Evolutionary conservation across 345 rosid species (phyloP), one percentile per base, ranked within the genome.

Genomic region (Eucalyptus albens): DNA sequence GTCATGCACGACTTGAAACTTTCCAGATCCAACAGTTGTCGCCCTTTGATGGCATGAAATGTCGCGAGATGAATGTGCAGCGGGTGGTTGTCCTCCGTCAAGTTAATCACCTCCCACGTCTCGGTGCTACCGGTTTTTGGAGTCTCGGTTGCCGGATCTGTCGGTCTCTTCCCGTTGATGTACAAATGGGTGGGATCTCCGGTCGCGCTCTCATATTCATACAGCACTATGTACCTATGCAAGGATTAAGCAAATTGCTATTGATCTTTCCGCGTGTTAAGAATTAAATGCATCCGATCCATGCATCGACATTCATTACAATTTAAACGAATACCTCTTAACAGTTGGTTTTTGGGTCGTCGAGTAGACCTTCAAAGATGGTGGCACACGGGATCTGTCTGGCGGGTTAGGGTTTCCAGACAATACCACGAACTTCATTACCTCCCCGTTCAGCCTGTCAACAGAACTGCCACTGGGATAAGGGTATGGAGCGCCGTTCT

Each of bases 1-100:
- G 80, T 88, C 91, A 90, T 88, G 88, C 91, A 90, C 33, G n/a
- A 50, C 40, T 37, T 90, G 80, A 88, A 90, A 16, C 40, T 44
- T 15, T 9, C 77, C 62, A 86, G 56, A 42, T 88, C 88, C 31
- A 86, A 88, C 17, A 90, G 53, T 40, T 60, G 40, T 27, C 44
- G 77, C 47, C 16, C 50, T 50, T 90, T 50, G 60, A 88, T 29
- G 22, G 87, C 90, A 16, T n/a, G 60, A 44, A 86, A 55, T 22
- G 72, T 16, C 2, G 90, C 90, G 44, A 90, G 62, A 83, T 90
- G 90, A 27, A 90, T 72, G 56, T 90, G 91, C 26, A 90, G 50
- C 2, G 87, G 90, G 62, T 88, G 91, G 26, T 88, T 88, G 88
- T 90, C 91, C 33, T 29, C 83, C 17, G 87, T 90, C 87, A 90